Base-by-base conservation (phyloP, 2,329 filamentous ascomycete species). In the Phaeosphaeria sp. region DNA sequence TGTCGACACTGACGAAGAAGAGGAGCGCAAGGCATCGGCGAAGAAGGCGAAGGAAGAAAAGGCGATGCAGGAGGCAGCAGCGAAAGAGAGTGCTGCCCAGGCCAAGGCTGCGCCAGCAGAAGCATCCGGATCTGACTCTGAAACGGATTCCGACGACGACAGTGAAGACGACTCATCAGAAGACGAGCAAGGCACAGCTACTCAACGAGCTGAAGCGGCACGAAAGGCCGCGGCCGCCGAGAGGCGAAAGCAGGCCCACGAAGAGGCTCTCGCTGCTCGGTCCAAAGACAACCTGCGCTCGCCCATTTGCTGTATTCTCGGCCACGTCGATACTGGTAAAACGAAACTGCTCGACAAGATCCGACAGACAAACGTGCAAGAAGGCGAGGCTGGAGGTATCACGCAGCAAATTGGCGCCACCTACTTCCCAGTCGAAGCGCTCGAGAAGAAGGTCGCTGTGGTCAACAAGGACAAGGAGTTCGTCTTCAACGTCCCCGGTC, bases 341-440 rank as follows among this genome's bases (percentile, higher is more conserved):
- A 99, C 95, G n/a, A 99, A 98, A 83, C 84, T 99, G 63, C 86
- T 99, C 57, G 95, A 99, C 84, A 99, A 99, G 83, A 92, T 99
- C 74, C 91, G 95, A 73, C 93, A 97, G 79, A 98, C 95, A 56
- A 98, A 99, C 75, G 95, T 99, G 36, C 96, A 99, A 76, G 95
- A 98, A 81, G 95, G 95, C 73, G 95, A 99, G 86, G 96, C 95
- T 42, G 96, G 95, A 84, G 95, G 95, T 89, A 99, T 99, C 74
- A 99, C 95, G 7, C 95, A 99, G 81, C 95, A 99, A 80, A 99
- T 99, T 74, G 95, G 95, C 89, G 95, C 95, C 51, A 99, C 95
- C 2, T 99, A 98, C 83, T 99, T 99, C 86, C 96, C 95, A 7
- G 90, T 94, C 36, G 94, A 98, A 52, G 92, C 95, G 59, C 89